Evolutionary conservation across 345 rosid genomes (phyloP).

Genomic region (Toxicodendron radicans): DNA sequence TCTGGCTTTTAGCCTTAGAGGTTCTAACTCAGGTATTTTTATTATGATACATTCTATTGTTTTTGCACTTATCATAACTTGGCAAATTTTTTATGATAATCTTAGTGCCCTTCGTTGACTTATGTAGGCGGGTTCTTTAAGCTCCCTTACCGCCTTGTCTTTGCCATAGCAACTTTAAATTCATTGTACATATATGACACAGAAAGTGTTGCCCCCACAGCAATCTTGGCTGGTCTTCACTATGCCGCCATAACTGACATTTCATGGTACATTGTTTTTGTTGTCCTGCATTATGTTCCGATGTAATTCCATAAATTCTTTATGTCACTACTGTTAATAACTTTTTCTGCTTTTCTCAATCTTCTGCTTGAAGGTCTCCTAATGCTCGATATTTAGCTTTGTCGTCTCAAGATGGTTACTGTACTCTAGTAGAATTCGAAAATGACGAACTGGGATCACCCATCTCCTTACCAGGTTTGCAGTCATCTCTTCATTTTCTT

Average conservation of each 20-base stretch:
- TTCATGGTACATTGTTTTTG: conserved; percentile 53
- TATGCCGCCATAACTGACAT: conserved; percentile 93
- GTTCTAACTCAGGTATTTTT: conserved; percentile 58
- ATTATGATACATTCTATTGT: background rate
- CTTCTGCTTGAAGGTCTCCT: conserved; percentile 56
- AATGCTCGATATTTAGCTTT: conserved; percentile 62
- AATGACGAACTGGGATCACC: conserved; percentile 62
- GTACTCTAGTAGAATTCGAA: conserved; percentile 86
- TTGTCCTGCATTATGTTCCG: background rate
- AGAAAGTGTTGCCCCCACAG: conserved; percentile 65
- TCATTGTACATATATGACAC: conserved; percentile 93
- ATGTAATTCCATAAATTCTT: background rate
- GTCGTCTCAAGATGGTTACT: conserved; percentile 96
- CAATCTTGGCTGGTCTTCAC: conserved; percentile 87
- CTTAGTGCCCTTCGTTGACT: conserved; percentile 14
- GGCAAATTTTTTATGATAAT: conserved; percentile 1
- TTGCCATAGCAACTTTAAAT: conserved; percentile 88
- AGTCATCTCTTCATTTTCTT: conserved; percentile 12
- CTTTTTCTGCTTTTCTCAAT: conserved; percentile 8
- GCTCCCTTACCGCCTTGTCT: conserved; percentile 85
- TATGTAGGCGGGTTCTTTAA: conserved; percentile 78
- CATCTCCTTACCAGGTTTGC: conserved; percentile 50
- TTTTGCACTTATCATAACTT: background rate
- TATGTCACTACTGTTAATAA: background rate
- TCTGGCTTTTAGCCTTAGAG: conserved; percentile 54